A percentile compares a stretch with the other conserved stretches of the same genome.
Evolutionary conservation across 2,329 filamentous ascomycete species (phyloP).

Genomic region (Golovinomyces cichoracearum): DNA sequence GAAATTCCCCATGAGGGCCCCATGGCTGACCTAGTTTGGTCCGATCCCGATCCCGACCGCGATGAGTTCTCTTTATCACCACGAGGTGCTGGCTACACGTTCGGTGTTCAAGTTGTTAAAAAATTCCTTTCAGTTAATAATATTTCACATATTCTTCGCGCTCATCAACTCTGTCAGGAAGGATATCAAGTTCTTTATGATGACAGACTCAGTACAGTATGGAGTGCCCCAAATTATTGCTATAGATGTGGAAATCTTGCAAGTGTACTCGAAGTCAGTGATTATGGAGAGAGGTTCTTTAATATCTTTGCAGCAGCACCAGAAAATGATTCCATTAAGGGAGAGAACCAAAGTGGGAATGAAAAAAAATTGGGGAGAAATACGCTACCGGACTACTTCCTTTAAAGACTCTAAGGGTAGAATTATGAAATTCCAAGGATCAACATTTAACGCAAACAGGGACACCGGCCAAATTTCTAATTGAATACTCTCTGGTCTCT

Average conservation of each 20-base stretch:
- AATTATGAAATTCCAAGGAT: no score
- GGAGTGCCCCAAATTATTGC: slow-evolving; percentile 69
- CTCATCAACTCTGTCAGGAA: slow-evolving; percentile 96
- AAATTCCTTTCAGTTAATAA: slow-evolving; percentile 94
- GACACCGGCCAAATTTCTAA: no score
- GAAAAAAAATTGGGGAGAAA: slow-evolving; percentile 43
- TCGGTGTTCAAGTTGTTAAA: slow-evolving; percentile 89
- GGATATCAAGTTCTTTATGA: slow-evolving; percentile 94
- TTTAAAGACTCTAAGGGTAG: slow-evolving; percentile 19
- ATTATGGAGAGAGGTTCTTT: slow-evolving; percentile 78
- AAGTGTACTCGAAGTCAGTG: slow-evolving; percentile 85
- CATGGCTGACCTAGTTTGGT: slow-evolving; percentile 99
- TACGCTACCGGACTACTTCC: slow-evolving; percentile 44
- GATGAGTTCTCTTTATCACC: slow-evolving; percentile 93
- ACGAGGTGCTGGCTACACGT: slow-evolving; percentile 84
- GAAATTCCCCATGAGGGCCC: slow-evolving; percentile 97
- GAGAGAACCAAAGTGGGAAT: slow-evolving; percentile 50
- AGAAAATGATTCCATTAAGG: slow-evolving; percentile 78
- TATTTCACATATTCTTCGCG: slow-evolving; percentile 91
- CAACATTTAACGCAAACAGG: no score
- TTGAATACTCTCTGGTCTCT: no score
- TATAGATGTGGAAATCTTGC: slow-evolving; percentile 94
- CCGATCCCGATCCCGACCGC: slow-evolving; percentile 84
- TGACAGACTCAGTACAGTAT: slow-evolving; percentile 80
- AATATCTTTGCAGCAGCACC: slow-evolving; percentile 95